A percentile compares a stretch with the other conserved stretches of the same genome.
Conservation (phyloP, 2,329 filamentous ascomycete genomes). For the Talaromyces sp. region DNA sequence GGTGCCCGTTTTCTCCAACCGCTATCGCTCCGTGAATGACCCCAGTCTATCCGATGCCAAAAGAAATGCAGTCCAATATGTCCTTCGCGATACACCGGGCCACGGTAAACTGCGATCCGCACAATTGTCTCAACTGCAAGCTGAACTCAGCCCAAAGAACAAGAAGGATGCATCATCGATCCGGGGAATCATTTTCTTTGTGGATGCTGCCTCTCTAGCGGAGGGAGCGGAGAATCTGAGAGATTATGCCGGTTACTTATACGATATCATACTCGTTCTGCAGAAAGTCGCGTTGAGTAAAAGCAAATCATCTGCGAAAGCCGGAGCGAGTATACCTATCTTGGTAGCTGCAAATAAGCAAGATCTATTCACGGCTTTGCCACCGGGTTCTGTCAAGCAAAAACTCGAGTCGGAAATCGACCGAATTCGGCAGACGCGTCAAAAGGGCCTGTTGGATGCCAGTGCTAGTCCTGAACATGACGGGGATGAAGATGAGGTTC, state of each 20-base stretch:
- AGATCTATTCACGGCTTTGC: conserved; percentile 89
- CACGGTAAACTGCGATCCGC: conserved; percentile 84
- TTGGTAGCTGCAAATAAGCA: conserved; percentile 91
- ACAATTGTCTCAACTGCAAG: conserved; percentile 26
- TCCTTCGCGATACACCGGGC: conserved; percentile 71
- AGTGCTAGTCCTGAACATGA: conserved; percentile 56
- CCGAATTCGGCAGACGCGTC: conserved; percentile 68
- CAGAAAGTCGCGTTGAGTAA: conserved; percentile 63
- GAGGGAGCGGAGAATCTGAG: conserved; percentile 49
- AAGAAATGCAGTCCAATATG: conserved; percentile 34
- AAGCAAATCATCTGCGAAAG: conserved; percentile 46
- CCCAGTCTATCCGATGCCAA: conserved; percentile 54
- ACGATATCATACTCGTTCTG: conserved; percentile 77
- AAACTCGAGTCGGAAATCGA: conserved; percentile 76
- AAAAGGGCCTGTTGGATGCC: conserved; percentile 76
- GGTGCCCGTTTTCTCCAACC: conserved; percentile 51
- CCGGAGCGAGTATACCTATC: conserved; percentile 60
- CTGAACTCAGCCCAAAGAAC: conserved; percentile 33
- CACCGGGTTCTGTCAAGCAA: conserved; percentile 66
- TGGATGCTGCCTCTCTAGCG: conserved; percentile 70
- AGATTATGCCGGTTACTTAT: conserved; percentile 75
- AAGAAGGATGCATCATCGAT: conserved; percentile 41
- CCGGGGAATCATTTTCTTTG: conserved; percentile 73
- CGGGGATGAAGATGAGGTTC: conserved; percentile 70
- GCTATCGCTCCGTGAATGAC: conserved; percentile 63